Percentiles rank a stretch among this genome's conserved stretches.
phyloP scores from a whole-genome alignment of 73 alveolate genomes.

The Breviolum minutum region DNA sequence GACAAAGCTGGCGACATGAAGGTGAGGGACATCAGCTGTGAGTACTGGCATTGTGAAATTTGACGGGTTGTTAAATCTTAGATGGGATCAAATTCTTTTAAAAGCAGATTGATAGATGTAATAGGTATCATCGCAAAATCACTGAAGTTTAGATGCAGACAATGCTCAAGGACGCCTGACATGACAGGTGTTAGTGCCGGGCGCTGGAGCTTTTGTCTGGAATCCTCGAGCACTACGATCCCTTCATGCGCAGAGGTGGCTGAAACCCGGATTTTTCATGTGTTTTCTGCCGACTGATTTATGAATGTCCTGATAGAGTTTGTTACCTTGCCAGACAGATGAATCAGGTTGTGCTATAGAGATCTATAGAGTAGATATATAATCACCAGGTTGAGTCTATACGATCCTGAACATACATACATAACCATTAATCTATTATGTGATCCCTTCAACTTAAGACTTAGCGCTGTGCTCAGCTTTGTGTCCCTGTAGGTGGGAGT shows the following conservation, averaged over 20 bases:
- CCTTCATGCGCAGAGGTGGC: constrained; percentile 83
- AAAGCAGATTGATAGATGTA: too few species aligned
- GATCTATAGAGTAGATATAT: too few species aligned
- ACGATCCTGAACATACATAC: too few species aligned
- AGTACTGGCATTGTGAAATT: too few species aligned
- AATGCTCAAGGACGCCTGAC: not conserved
- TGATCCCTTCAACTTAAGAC: too few species aligned
- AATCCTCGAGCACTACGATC: constrained; percentile 88
- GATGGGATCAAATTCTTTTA: too few species aligned
- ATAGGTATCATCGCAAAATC: not conserved
- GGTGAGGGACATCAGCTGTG: not conserved
- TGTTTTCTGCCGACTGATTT: too few species aligned
- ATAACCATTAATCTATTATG: too few species aligned
- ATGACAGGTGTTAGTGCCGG: constrained; percentile 76
- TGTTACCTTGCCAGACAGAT: not conserved
- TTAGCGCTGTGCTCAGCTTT: not conserved
- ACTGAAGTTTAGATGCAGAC: not conserved
- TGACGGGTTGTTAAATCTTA: not conserved
- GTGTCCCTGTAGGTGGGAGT: constrained; percentile 58
- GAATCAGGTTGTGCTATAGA: too few species aligned
- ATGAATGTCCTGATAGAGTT: not conserved
- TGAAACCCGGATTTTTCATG: too few species aligned
- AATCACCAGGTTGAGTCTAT: too few species aligned
- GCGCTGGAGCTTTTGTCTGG: constrained; percentile 93
- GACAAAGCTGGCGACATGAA: constrained; percentile 94